A percentile compares a stretch with the other conserved stretches of the same genome.
phyloP scores from a whole-genome alignment of 306 rosid species.

The Rosa persica region DNA sequence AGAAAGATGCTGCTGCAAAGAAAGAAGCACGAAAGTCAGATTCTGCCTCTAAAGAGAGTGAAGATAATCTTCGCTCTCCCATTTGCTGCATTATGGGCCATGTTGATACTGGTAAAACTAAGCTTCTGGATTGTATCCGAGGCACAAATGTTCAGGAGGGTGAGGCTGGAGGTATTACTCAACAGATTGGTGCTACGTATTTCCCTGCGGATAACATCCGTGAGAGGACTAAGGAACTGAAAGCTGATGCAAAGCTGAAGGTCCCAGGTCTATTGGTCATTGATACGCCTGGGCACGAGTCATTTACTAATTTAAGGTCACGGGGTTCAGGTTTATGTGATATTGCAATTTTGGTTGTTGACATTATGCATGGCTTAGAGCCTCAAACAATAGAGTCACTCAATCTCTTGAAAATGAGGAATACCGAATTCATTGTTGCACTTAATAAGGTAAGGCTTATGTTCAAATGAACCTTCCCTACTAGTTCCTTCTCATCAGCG shows the following conservation, averaged over 20 bases:
- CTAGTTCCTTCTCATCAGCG: not conserved
- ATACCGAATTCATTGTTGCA: slow-evolving; percentile 93
- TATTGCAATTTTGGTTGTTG: slow-evolving; percentile 94
- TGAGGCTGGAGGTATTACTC: slow-evolving; percentile 98
- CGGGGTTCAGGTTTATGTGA: slow-evolving; percentile 97
- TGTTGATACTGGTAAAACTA: slow-evolving; percentile 96
- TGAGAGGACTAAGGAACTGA: slow-evolving; percentile 88
- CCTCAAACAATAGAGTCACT: slow-evolving; percentile 93
- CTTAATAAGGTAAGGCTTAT: slow-evolving; percentile 65
- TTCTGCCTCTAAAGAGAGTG: slow-evolving; percentile 44
- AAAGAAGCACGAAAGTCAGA: slow-evolving; percentile 33
- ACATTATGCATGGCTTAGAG: slow-evolving; percentile 97
- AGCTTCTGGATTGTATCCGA: slow-evolving; percentile 88
- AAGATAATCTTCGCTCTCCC: slow-evolving; percentile 87
- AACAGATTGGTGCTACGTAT: slow-evolving; percentile 97
- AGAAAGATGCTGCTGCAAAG: slow-evolving; percentile 30
- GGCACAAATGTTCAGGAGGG: slow-evolving; percentile 99
- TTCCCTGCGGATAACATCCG: slow-evolving; percentile 93
- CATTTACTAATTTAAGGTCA: slow-evolving; percentile 82
- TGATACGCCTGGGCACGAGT: slow-evolving; percentile 97
- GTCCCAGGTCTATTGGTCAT: slow-evolving; percentile 91
- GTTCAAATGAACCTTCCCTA: not conserved
- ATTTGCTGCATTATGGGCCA: slow-evolving; percentile 99
- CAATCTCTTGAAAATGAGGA: slow-evolving; percentile 89
- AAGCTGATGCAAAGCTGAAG: slow-evolving; percentile 92